Evolutionary conservation across 1,284 basidiomycete genomes (phyloP).

Genomic region (Sporisorium graminicola): DNA sequence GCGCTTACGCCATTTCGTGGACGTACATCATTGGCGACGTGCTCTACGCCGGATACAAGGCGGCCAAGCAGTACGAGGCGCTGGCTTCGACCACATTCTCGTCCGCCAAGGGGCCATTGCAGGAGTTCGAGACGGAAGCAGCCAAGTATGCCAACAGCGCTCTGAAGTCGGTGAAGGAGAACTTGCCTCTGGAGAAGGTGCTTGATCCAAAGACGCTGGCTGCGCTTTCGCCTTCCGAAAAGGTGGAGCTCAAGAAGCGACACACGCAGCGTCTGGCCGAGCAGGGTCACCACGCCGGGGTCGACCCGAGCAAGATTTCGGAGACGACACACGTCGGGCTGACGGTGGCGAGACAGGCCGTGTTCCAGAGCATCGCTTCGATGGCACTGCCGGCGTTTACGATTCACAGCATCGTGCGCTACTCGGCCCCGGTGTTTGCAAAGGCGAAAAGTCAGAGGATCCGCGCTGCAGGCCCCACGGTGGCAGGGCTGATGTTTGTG

Average conservation of each 20-base stretch:
- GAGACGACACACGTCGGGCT: constrained; percentile 53
- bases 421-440: constrained; percentile 81
- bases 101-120: constrained; percentile 15
- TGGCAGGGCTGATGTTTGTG: constrained; percentile 75
- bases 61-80: constrained; percentile 46
- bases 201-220: constrained; percentile 43
- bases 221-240: constrained; percentile 39
- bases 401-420: constrained; percentile 70
- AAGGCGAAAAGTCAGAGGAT: constrained; percentile 77
- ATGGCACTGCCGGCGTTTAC: constrained; percentile 65
- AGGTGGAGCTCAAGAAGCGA: constrained; percentile 53
- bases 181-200: constrained; percentile 43
- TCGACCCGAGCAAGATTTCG: constrained; percentile 35
- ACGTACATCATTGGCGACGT: constrained; percentile 80
- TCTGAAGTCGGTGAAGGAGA: constrained; percentile 14
- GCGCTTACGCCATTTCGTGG: constrained; percentile 89
- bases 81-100: constrained; percentile 36
- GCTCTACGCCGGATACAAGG: constrained; percentile 86
- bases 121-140: constrained; percentile 31
- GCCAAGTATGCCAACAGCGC: constrained; percentile 46
- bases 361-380: constrained; percentile 67
- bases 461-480: constrained; percentile 83
- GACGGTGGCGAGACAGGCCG: constrained; percentile 57
- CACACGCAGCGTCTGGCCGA: constrained; percentile 37
- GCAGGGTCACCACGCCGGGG: constrained; percentile 38